Evolutionary conservation across 306 rosid species (phyloP), one percentile per base, ranked within the genome.

Genomic region (Clitoria ternatea): DNA sequence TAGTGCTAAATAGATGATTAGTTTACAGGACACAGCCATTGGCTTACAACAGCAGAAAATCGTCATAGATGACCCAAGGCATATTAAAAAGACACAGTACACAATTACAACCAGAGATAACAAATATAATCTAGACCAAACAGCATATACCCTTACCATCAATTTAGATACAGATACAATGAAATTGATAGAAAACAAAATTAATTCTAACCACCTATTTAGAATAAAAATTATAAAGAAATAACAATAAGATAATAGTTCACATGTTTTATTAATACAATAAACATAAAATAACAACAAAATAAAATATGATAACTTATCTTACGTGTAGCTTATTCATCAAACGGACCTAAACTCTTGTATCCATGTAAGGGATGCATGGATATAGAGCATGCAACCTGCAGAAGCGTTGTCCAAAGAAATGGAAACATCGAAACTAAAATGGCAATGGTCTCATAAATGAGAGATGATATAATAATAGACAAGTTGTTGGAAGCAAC

Each of bases 381-480:
- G n/a, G n/a, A n/a, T 72, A 65, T 56, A 53, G 72, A 68, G 63
- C 24, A 52, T 18, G 39, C 65, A 61, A 39, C 22, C 39, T 3
- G 3, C 77, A 80, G 64, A 73, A 68, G 42, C 39, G 77, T 56
- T 90, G 96, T 85, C 87, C 32, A 2, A 24, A 30, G 65, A 87
- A 82, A 45, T 36, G 91, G 96, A 79, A 84, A 87, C 93, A 87
- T 64, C 18, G 5, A 30, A 81, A 82, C 73, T 72, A 80, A 74
- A 76, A 63, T 66, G 69, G 72, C 55, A 67, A 73, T 81, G 87
- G 61, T 73, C 27, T 18, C 49, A 60, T 71, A 43, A 67, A 23
- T 67, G 11, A 6, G n/a, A 53, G 74, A 70, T 70, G 23, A 69
- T 70, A 67, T 55, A 73, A 29, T 35, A 73, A 29, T 35, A 59